Base-by-base conservation (phyloP, 2,329 filamentous ascomycete species). In the Curvularia lunata region DNA sequence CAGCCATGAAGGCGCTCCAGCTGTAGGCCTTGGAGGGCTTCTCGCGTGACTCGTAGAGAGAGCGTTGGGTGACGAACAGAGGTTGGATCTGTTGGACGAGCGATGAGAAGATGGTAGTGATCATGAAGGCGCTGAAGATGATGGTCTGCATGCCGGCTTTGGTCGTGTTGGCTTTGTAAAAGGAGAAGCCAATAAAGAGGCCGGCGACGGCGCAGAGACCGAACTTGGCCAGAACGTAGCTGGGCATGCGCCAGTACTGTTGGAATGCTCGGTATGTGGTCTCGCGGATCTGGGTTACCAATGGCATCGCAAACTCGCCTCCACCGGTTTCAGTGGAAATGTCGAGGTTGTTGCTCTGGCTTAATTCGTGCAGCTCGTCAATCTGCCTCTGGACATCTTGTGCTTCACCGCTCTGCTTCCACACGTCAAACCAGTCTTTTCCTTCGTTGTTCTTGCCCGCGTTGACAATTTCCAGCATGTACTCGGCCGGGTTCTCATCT, bases 401-500 rank as follows among this genome's bases (percentile, higher is more conserved):
- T 5, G 59, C 58, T 42, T 65, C 48, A 2, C 67, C 49, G 48
- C 70, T 73, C 2, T 41, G 28, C 12, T 68, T 73, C 79, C 79
- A 81, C 5, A 77, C 74, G 8, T 75, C 64, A 46, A 72, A 72
- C 79, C 79, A 81, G 56, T 80, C 77, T 58, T 66, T 38, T 0
- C 66, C 67, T 27, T 69, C 52, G 16, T 68, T 54, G 42, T 71
- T 70, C 37, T 71, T 70, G 16, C 74, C 74, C 25, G 73, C 69
- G 52, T 72, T 70, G 23, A 77, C 75, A 46, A 80, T 73, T 56
- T 82, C 80, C n/a, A 92, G 82, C 86, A 92, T 91, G 78, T 86
- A 92, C 75, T 92, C 90, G 1, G 90, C 90, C 0, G 90, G 89
- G 64, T 92, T 92, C 59, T 89, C 88, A 0, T 86, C 82, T 1